Evolutionary conservation across 2,329 filamentous ascomycete species (phyloP).

Genomic region (Aschersonia sp.): DNA sequence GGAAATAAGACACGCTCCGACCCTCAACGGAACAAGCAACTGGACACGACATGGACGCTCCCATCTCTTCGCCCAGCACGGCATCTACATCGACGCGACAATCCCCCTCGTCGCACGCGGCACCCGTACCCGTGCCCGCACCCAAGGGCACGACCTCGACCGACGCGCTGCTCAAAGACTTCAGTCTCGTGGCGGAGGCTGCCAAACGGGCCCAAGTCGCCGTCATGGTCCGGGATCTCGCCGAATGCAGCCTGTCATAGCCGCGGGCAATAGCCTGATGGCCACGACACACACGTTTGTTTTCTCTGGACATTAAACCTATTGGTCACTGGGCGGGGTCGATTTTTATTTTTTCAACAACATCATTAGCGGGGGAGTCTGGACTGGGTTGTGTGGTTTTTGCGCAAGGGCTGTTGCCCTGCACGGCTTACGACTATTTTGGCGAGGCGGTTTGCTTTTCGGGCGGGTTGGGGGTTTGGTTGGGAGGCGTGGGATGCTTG

Average conservation of each 20-base stretch:
- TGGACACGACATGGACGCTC: slow-evolving; percentile 2
- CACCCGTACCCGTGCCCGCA: slow-evolving; percentile 8
- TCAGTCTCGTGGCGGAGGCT: slow-evolving; percentile 79
- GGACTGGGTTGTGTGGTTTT: no score
- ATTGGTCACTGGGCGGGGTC: no score
- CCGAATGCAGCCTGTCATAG: slow-evolving; percentile 45
- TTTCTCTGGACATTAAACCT: no score
- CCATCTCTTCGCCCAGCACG: slow-evolving; percentile 4
- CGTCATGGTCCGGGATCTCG: slow-evolving; percentile 75
- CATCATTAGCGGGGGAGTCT: background rate
- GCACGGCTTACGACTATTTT: no score
- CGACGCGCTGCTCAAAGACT: slow-evolving; percentile 59
- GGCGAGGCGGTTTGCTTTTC: no score
- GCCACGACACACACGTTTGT: background rate
- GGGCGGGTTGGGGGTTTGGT: no score
- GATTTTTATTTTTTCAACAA: background rate
- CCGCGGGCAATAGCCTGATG: background rate
- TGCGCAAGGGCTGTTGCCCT: no score
- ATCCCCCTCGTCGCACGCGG: slow-evolving; percentile 10
- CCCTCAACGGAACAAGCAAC: no score
- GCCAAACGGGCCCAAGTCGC: slow-evolving; percentile 88
- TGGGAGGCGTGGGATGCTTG: no score
- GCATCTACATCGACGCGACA: slow-evolving; percentile 14
- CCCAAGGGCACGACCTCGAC: slow-evolving; percentile 23
- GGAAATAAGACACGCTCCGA: no score